These are phyloP conservation scores for Alternaria arborescens DNA, from an alignment of 2,329 filamentous ascomycete species.

Conservation along the genomic window DNA sequence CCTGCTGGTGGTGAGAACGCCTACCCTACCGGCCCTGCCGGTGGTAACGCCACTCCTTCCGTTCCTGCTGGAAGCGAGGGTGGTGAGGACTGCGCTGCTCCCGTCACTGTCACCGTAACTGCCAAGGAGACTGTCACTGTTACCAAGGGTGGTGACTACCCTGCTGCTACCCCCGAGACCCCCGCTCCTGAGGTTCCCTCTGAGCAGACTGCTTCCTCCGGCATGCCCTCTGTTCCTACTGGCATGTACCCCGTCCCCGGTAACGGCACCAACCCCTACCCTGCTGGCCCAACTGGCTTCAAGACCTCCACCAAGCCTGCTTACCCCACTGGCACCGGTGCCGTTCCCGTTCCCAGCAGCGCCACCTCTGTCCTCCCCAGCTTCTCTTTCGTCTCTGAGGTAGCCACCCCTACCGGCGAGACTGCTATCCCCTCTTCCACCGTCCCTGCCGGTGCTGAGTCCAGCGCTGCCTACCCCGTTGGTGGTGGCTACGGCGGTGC, in stretches of 20 bases:
- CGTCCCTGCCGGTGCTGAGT: conserved; percentile 18
- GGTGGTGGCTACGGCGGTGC: conserved; percentile 21
- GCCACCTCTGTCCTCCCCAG: conserved; percentile 30
- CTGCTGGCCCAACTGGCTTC: conserved; percentile 43
- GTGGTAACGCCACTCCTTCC: conserved; percentile 7
- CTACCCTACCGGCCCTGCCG: conserved; percentile 17
- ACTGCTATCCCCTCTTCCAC: conserved; percentile 24
- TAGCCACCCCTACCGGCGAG: conserved; percentile 22
- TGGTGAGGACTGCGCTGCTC: conserved; percentile 42
- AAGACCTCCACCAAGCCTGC: conserved; percentile 41
- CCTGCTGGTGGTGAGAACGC: conserved; percentile 2
- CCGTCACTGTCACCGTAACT: conserved; percentile 50
- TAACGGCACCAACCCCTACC: conserved; percentile 39
- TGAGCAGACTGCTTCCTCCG: conserved; percentile 20
- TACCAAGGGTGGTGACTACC: conserved; percentile 32
- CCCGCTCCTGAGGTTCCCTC: conserved; percentile 16
- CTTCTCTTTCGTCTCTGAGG: conserved; percentile 38
- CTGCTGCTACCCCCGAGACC: conserved; percentile 15
- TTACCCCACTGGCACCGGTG: conserved; percentile 30
- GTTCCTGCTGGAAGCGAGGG: conserved; percentile 14
- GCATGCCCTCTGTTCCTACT: conserved; percentile 25
- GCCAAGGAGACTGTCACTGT: conserved; percentile 51
- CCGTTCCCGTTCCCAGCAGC: conserved; percentile 23
- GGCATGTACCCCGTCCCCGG: conserved; percentile 37
- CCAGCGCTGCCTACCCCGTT: conserved; percentile 27